Evolutionary conservation across 2,329 filamentous ascomycete genomes (phyloP).

Genomic region (Fusarium sp.): DNA sequence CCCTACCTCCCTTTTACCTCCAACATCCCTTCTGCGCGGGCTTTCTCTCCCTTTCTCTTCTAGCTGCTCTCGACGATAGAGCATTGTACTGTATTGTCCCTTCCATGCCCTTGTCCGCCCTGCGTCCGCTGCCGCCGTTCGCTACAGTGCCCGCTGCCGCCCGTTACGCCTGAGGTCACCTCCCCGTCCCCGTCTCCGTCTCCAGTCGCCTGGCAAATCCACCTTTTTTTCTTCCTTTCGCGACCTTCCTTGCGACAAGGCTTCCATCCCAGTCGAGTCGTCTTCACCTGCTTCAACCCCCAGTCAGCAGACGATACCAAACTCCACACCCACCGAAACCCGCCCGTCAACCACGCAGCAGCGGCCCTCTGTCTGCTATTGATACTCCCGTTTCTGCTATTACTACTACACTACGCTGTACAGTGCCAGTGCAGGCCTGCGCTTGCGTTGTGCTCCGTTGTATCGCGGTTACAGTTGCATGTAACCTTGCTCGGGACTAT

Average conservation of each 20-base stretch:
- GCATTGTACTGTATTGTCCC: neutral
- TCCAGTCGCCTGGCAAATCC: slow-evolving; percentile 2
- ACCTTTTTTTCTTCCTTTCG: slow-evolving; percentile 5
- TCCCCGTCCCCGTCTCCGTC: neutral
- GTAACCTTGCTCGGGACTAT: slow-evolving; percentile 42
- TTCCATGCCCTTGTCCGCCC: neutral
- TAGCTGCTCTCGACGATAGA: neutral
- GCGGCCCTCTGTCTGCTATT: slow-evolving; percentile 3
- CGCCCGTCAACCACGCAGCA: slow-evolving; percentile 1
- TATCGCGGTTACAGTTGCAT: slow-evolving; percentile 40
- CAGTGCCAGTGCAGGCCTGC: slow-evolving; percentile 13
- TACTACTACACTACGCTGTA: slow-evolving; percentile 11
- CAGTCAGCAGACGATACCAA: slow-evolving; percentile 18
- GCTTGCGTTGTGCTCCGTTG: slow-evolving; percentile 30
- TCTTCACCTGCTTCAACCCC: slow-evolving; percentile 27
- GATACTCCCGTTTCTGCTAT: slow-evolving; percentile 12
- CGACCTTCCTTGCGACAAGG: slow-evolving; percentile 18
- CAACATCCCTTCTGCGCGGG: neutral
- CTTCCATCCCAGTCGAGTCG: slow-evolving; percentile 22
- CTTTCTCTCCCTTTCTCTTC: slow-evolving; percentile 11
- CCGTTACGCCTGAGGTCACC: neutral
- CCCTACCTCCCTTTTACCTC: slow-evolving; percentile 24
- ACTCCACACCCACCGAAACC: slow-evolving; percentile 23
- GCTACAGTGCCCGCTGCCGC: neutral
- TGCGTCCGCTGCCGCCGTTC: neutral